Base-by-base conservation (phyloP, 164 flowering plant genomes). In the Umbilicus rupestris region DNA sequence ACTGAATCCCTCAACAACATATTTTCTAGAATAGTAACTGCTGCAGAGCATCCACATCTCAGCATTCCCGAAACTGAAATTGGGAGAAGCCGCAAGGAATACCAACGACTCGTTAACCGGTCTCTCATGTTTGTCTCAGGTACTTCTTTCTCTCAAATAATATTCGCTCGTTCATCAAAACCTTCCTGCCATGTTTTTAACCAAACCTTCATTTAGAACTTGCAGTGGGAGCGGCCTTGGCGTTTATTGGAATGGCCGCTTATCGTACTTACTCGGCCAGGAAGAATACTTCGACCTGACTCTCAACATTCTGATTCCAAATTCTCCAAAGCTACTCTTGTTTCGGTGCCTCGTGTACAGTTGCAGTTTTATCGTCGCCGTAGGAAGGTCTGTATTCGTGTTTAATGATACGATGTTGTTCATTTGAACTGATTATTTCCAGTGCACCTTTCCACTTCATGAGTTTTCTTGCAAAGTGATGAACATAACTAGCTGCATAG, bases 41-140 rank as follows among this genome's bases (percentile, higher is more conserved):
- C 97, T 22, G 99, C 96, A 0, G 88, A 91, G 72, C 96, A 82
- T 65, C 99, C 97, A 59, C 97, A 95, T 73, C 74, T 91, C 74
- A 89, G 96, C 79, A 85, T 95, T 70, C 99, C 99, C 57, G 96
- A 95, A 77, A 95, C 99, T 52, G 96, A 90, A 73, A 91, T 91
- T 64, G 96, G 97, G 42, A 87, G 78, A 81, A 92, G 82, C 76
- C 89, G 96, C 67, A 95, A 88, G 80, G 92, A 91, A 44, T 89
- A 87, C 66, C 80, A 81, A 49, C 76, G 83, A 50, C 86, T 95
- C 52, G 72, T 92, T 31, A 89, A 84, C 68, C 90, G 89, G 66
- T 88, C 97, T 65, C 87, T 92, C 46, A 80, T 92, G 92, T 30
- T 82, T 79, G 85, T 87, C 70, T 88, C 96, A 75, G 96, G 99